phyloP scores from a whole-genome alignment of 176 grass and related monocot genomes.

The Saccharum officinarum region DNA sequence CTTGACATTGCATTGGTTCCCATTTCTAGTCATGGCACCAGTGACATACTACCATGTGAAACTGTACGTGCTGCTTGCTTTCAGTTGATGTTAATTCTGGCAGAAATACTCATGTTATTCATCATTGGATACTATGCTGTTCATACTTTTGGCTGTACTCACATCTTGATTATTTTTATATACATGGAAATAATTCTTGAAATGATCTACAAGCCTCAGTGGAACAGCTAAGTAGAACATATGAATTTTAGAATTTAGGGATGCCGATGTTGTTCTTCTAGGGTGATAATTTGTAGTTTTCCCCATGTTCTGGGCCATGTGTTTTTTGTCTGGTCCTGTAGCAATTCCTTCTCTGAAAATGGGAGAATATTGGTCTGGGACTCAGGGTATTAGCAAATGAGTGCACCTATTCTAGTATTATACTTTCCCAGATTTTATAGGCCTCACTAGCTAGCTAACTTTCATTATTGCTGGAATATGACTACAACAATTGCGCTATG shows the following conservation, averaged over 20 bases:
- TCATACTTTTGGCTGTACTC: constrained; percentile 15
- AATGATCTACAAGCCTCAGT: background rate
- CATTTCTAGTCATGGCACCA: constrained; percentile 76
- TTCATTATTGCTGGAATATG: background rate
- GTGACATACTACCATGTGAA: constrained; percentile 92
- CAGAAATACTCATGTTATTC: background rate
- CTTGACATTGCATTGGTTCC: constrained; percentile 81
- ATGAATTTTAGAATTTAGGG: background rate
- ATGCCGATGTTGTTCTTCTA: background rate
- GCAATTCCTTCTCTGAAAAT: background rate
- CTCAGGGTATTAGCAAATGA: background rate
- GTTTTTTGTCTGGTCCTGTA: background rate
- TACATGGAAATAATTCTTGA: background rate
- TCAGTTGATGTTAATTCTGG: constrained; percentile 12
- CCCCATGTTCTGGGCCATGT: background rate
- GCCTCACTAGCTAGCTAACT: background rate
- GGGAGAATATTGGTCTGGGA: background rate
- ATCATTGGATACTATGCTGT: background rate
- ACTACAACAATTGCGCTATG: background rate
- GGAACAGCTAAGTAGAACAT: background rate
- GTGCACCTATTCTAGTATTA: background rate
- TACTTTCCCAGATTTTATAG: background rate
- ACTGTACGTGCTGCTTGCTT: constrained; percentile 58
- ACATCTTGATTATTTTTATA: constrained; percentile 11
- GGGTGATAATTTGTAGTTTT: background rate